Conservation (phyloP, 1,139 yeast species). For the Wickerhamomyces sp. region DNA sequence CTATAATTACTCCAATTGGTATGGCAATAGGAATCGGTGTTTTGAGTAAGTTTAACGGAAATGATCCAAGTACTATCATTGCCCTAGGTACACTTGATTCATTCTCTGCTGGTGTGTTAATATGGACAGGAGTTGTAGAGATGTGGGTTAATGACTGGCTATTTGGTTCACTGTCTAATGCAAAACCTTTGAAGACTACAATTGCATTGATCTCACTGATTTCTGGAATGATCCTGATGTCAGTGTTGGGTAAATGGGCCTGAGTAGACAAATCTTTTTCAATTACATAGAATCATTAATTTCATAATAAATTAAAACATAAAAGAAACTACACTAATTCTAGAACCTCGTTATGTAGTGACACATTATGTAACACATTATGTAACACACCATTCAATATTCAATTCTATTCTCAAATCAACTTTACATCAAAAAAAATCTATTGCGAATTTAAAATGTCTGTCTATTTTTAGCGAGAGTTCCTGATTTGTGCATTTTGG, state of each 20-base stretch:
- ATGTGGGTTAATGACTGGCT: conserved; percentile 79
- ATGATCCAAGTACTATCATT: conserved; percentile 55
- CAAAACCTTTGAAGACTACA: conserved; percentile 41
- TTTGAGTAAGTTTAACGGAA: conserved; percentile 55
- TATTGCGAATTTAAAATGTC: too few relatives aligned
- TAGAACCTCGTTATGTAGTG: too few relatives aligned
- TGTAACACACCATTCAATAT: too few relatives aligned
- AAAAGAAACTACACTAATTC: too few relatives aligned
- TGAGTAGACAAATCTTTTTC: conserved; percentile 23
- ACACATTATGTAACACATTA: too few relatives aligned
- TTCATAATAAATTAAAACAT: too few relatives aligned
- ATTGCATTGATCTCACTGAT: conserved; percentile 27
- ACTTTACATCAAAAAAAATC: too few relatives aligned
- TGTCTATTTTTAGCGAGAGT: too few relatives aligned
- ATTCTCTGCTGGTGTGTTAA: conserved; percentile 70
- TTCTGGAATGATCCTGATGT: conserved; percentile 72
- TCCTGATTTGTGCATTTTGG: too few relatives aligned
- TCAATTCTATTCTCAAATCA: too few relatives aligned
- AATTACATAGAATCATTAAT: neutral
- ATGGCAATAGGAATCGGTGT: conserved; percentile 81
- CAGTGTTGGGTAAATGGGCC: conserved; percentile 78
- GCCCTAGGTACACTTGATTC: conserved; percentile 73
- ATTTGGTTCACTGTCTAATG: conserved; percentile 27
- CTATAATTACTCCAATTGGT: conserved; percentile 70
- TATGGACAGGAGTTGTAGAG: conserved; percentile 81